A percentile compares a stretch with the other conserved stretches of the same genome.
These are phyloP conservation scores for Zoysia japonica DNA, from an alignment of 176 grass and related monocot species.

Conservation along the genomic window DNA sequence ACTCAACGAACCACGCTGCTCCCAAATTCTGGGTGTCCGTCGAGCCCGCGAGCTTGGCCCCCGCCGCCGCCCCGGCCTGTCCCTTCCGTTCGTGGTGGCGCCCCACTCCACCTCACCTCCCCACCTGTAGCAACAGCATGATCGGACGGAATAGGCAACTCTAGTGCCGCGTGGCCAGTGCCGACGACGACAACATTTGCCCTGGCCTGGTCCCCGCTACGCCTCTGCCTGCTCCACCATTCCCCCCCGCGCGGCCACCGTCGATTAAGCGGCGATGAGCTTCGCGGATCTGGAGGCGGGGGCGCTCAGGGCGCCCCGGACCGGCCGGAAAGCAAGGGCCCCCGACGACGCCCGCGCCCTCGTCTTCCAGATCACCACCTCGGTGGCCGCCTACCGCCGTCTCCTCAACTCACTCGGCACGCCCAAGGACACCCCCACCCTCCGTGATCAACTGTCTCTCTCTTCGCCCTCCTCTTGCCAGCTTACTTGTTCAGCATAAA, in stretches of 20 bases:
- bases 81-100: constrained; percentile 30
- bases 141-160: constrained; percentile 45
- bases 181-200: constrained; percentile 29
- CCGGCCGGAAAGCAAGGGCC: constrained; percentile 27
- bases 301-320: constrained; percentile 46
- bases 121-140: constrained; percentile 24
- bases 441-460: constrained; percentile 77
- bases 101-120: constrained; percentile 26
- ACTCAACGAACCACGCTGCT: not conserved
- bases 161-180: constrained; percentile 39
- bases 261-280: constrained; percentile 62
- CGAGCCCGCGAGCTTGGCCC: not conserved
- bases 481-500: constrained; percentile 19
- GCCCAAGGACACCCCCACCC: constrained; percentile 77
- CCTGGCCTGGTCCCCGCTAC: constrained; percentile 2
- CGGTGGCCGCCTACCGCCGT: constrained; percentile 83
- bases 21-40: constrained; percentile 12
- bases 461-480: not conserved
- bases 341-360: constrained; percentile 55
- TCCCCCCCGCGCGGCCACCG: not conserved
- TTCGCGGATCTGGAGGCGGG: constrained; percentile 95
- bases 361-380: constrained; percentile 87
- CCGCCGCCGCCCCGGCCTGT: not conserved
- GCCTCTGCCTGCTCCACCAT: constrained; percentile 15
- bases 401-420: constrained; percentile 90